Evolutionary conservation across 768 basidiomycete species (phyloP).

Genomic region (Pulveroboletus sp.): DNA sequence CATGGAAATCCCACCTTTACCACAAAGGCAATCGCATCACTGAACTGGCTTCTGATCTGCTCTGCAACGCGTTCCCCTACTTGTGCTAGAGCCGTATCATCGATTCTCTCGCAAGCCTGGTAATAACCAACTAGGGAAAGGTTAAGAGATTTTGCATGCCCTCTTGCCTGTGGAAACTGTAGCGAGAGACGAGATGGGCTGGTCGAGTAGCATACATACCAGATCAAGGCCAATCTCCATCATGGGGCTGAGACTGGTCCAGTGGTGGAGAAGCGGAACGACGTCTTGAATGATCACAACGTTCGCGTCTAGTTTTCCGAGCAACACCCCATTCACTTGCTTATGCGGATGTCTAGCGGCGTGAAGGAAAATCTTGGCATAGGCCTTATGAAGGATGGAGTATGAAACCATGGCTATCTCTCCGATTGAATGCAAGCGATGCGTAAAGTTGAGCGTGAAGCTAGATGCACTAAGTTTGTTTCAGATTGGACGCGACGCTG

Average conservation of each 20-base stretch:
- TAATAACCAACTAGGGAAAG: constrained; percentile 68
- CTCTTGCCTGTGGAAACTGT: constrained; percentile 42
- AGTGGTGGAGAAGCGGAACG: constrained; percentile 77
- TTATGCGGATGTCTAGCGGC: constrained; percentile 74
- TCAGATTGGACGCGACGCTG: not conserved
- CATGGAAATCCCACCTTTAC: constrained; percentile 37
- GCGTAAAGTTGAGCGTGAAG: not conserved
- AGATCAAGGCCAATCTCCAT: constrained; percentile 82
- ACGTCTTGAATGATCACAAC: constrained; percentile 55
- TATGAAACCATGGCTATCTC: constrained; percentile 36
- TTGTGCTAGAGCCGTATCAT: constrained; percentile 56
- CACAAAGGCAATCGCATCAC: constrained; percentile 63
- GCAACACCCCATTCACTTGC: constrained; percentile 72
- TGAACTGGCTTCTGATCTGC: constrained; percentile 50
- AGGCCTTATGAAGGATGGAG: constrained; percentile 55
- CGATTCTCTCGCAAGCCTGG: constrained; percentile 62
- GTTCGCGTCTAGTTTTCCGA: constrained; percentile 45
- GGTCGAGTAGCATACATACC: constrained; percentile 36
- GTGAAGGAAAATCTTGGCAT: constrained; percentile 72
- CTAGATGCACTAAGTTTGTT: not conserved
- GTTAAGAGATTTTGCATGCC: constrained; percentile 51
- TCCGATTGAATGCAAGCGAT: too few relatives aligned
- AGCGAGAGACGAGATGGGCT: not conserved
- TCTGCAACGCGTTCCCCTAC: constrained; percentile 61
- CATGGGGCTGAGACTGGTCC: constrained; percentile 80